Conservation (phyloP, 2,329 filamentous ascomycete genomes). For the Colletotrichum horii region DNA sequence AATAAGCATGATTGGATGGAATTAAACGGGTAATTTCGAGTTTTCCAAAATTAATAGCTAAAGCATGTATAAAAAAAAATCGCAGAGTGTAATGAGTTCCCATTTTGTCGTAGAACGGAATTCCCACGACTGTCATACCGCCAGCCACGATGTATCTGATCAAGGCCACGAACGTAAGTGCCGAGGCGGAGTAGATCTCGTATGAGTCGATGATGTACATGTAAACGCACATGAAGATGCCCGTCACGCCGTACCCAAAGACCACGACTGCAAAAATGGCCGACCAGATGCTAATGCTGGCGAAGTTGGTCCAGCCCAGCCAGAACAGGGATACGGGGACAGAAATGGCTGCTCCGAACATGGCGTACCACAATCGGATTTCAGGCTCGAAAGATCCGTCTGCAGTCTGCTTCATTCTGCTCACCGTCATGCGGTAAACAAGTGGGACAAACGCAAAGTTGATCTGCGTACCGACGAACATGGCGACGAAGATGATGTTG, state of each 20-base stretch:
- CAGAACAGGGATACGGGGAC: constrained; percentile 54
- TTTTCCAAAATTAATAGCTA: neutral
- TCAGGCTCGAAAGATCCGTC: constrained; percentile 39
- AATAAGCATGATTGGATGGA: too few species aligned
- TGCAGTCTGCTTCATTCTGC: constrained; percentile 10
- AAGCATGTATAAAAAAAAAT: neutral
- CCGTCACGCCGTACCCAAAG: constrained; percentile 51
- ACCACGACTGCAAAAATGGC: constrained; percentile 44
- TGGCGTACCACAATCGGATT: constrained; percentile 45
- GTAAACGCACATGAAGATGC: constrained; percentile 38
- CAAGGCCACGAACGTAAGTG: constrained; percentile 34
- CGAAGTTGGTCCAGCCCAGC: constrained; percentile 53
- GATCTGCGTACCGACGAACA: constrained; percentile 45
- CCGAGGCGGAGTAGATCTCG: constrained; percentile 36
- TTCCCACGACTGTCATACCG: constrained; percentile 38
- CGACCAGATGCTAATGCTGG: constrained; percentile 48
- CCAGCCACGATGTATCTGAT: constrained; percentile 35
- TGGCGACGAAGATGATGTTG: constrained; percentile 48
- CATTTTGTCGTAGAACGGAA: constrained; percentile 37
- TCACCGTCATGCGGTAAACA: constrained; percentile 33
- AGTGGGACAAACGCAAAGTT: constrained; percentile 36
- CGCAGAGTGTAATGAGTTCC: constrained; percentile 35
- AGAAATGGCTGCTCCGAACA: constrained; percentile 42
- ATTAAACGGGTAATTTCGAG: too few species aligned
- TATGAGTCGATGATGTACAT: constrained; percentile 43